Percentiles rank a stretch among this genome's conserved stretches.
Conservation (phyloP, 768 basidiomycete genomes). For the Pleurotus giganteus region DNA sequence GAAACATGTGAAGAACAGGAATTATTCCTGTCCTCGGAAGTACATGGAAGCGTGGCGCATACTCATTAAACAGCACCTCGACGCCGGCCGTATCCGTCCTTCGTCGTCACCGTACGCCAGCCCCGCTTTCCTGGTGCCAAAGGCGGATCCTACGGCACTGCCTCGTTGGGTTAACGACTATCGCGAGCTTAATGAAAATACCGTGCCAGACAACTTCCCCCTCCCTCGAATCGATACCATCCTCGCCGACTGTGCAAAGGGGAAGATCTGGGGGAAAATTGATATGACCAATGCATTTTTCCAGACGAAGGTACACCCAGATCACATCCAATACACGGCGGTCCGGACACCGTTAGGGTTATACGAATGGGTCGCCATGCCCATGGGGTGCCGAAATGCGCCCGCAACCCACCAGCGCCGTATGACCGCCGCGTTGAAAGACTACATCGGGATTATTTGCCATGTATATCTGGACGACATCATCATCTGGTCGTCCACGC, state of each 20-base stretch:
- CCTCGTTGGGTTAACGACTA: conserved; percentile 30
- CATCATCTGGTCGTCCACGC: conserved; percentile 22
- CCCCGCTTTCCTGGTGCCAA: conserved; percentile 27
- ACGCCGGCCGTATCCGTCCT: background rate
- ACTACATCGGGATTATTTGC: conserved; percentile 13
- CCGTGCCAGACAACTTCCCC: conserved; percentile 17
- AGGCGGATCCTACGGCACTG: conserved; percentile 19
- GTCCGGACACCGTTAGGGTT: conserved; percentile 35
- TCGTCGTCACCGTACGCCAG: background rate
- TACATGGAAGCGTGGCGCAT: no score
- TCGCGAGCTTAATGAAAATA: conserved; percentile 22
- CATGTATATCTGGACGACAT: background rate
- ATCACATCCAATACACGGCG: conserved; percentile 27
- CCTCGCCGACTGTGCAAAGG: conserved; percentile 30
- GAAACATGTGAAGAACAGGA: background rate
- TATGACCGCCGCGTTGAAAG: background rate
- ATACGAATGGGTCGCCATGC: conserved; percentile 45
- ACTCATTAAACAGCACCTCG: no score
- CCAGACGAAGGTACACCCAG: conserved; percentile 1
- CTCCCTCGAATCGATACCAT: conserved; percentile 28
- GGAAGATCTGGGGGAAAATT: conserved; percentile 26
- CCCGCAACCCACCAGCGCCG: conserved; percentile 7
- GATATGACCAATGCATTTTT: background rate
- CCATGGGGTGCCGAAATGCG: conserved; percentile 11
- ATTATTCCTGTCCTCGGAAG: background rate